These are phyloP conservation scores for Lachancea waltii DNA, from an alignment of 805 yeast genomes.

Conservation along the genomic window DNA sequence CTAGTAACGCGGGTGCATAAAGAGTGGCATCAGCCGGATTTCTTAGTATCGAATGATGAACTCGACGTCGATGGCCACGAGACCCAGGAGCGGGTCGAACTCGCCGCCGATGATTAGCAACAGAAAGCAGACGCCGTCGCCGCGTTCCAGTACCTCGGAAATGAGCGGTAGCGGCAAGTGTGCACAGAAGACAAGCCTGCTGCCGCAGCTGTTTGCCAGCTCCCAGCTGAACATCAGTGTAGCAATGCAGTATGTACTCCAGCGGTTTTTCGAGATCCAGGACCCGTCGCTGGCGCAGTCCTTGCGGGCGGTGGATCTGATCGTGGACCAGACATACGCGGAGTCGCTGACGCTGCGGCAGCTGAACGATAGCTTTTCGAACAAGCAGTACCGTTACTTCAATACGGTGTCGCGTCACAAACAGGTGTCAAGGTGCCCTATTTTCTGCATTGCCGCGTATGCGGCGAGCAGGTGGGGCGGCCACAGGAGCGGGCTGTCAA, in stretches of 20 bases:
- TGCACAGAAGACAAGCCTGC: conserved; percentile 4
- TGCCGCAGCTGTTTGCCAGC: conserved; percentile 9
- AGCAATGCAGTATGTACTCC: conserved; percentile 26
- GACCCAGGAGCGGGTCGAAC: conserved; percentile 7
- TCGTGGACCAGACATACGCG: conserved; percentile 33
- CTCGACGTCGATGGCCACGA: conserved; percentile 4
- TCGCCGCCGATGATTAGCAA: conserved; percentile 8
- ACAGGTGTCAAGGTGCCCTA: conserved; percentile 30
- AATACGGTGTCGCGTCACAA: conserved; percentile 30
- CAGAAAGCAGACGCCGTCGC: conserved; percentile 9
- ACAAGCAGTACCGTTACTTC: conserved; percentile 27
- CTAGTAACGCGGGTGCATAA: conserved; percentile 1
- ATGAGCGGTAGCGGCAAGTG: conserved; percentile 1
- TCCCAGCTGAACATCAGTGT: conserved; percentile 5
- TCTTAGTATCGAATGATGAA: conserved; percentile 8
- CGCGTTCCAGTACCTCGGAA: conserved; percentile 9
- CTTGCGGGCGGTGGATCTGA: conserved; percentile 26
- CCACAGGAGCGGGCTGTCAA: conserved; percentile 2
- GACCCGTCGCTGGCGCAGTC: conserved; percentile 13
- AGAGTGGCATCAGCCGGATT: background rate
- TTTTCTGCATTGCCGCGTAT: conserved; percentile 29
- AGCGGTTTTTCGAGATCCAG: conserved; percentile 27
- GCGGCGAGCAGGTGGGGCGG: conserved; percentile 15
- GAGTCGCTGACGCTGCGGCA: conserved; percentile 32
- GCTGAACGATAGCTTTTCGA: conserved; percentile 23